phyloP scores from a whole-genome alignment of 352 stramenopile species.

The Paralagenidium karlingii region DNA sequence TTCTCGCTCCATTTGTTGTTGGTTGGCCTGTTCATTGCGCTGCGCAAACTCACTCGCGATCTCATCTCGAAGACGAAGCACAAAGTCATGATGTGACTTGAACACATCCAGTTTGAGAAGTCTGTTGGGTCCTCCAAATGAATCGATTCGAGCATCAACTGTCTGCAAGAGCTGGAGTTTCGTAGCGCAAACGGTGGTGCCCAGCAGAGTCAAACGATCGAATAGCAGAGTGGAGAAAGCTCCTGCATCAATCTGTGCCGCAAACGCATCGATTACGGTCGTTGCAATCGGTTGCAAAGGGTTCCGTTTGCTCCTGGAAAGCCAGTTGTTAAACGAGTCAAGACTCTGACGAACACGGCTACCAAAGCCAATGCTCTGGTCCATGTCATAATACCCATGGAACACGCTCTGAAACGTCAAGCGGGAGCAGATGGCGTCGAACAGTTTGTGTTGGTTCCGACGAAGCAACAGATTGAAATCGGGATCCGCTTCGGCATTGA shows the following conservation, averaged over 20 bases:
- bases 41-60: constrained; percentile 13
- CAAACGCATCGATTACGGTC: constrained; percentile 13
- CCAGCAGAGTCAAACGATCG: constrained; percentile 42
- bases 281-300: constrained; percentile 15
- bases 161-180: constrained; percentile 2
- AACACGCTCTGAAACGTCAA: constrained; percentile 45
- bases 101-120: constrained; percentile 33
- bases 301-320: constrained; percentile 25
- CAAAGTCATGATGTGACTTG: constrained; percentile 19
- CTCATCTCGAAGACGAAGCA: constrained; percentile 19
- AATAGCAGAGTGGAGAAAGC: constrained; percentile 32
- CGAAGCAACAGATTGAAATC: constrained; percentile 17
- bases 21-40: constrained; percentile 9
- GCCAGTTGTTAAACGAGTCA: constrained; percentile 35
- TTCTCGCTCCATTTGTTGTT: constrained; percentile 11
- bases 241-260: constrained; percentile 14
- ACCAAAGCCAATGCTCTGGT: constrained; percentile 34
- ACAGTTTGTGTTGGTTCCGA: constrained; percentile 26
- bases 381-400: too few relatives aligned
- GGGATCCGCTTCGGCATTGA: constrained; percentile 3
- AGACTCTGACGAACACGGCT: constrained; percentile 39
- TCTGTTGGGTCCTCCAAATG: constrained; percentile 5
- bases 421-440: constrained; percentile 31
- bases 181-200: constrained; percentile 18
- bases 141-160: neutral